Evolutionary conservation across 345 rosid species (phyloP).

Genomic region (Lumnitzera racemosa): DNA sequence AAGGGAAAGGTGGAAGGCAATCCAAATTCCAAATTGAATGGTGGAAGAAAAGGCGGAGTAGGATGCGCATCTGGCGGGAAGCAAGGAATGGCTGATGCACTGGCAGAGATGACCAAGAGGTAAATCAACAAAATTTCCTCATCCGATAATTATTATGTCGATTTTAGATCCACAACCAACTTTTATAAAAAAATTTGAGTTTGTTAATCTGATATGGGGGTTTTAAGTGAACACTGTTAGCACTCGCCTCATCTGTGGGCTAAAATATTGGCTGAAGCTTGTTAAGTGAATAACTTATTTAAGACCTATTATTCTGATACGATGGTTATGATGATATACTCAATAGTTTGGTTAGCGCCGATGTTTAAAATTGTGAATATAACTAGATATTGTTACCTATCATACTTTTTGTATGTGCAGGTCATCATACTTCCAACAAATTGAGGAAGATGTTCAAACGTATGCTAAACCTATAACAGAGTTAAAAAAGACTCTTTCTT

Average conservation of each 20-base stretch:
- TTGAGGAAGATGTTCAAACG: constrained; percentile 73
- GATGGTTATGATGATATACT: too few species aligned
- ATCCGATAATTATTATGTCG: not conserved
- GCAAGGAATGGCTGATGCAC: constrained; percentile 98
- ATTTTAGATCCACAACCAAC: not conserved
- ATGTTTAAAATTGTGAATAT: too few species aligned
- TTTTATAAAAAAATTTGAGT: too few species aligned
- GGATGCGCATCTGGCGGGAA: constrained; percentile 35
- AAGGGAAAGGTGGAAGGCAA: constrained; percentile 79
- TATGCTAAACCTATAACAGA: constrained; percentile 45
- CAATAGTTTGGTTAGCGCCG: too few species aligned
- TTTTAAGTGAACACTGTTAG: too few species aligned
- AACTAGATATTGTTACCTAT: too few species aligned
- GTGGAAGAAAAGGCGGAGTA: constrained; percentile 28
- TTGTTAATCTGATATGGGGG: too few species aligned
- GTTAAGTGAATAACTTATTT: too few species aligned
- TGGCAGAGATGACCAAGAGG: constrained; percentile 91
- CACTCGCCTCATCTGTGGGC: too few species aligned
- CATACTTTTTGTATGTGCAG: constrained; percentile 23
- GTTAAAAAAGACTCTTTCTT: constrained; percentile 42
- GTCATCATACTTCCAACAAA: constrained; percentile 83
- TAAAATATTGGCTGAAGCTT: too few species aligned
- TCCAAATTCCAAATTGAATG: constrained; percentile 22
- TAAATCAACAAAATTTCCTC: constrained; percentile 2
- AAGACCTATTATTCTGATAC: too few species aligned